Evolutionary conservation across 257 asterid genomes (phyloP).

Genomic region (Vinca minor): DNA sequence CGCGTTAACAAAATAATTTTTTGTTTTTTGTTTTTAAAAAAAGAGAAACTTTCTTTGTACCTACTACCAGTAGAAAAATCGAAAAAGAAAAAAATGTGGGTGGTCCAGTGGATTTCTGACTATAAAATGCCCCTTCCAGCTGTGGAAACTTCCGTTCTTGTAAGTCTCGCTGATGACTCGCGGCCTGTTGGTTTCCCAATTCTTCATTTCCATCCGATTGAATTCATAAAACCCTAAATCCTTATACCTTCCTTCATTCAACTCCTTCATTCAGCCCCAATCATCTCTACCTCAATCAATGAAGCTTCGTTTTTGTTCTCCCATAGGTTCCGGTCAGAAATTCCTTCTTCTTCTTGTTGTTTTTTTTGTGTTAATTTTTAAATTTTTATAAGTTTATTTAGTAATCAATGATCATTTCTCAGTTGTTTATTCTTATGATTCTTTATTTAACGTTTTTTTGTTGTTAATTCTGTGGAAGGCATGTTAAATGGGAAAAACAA

Average conservation of each 20-base stretch:
- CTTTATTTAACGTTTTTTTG: background rate
- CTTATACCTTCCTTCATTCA: background rate
- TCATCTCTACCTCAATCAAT: background rate
- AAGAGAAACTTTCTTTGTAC: too few relatives aligned
- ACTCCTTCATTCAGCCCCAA: background rate
- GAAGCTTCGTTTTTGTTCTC: constrained; percentile 14
- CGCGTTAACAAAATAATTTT: too few relatives aligned
- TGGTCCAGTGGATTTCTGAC: background rate
- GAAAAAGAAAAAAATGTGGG: too few relatives aligned
- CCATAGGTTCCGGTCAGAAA: constrained; percentile 6
- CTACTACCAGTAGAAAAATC: too few relatives aligned
- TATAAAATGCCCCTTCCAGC: constrained; percentile 13
- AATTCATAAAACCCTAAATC: background rate
- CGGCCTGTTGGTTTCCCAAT: background rate
- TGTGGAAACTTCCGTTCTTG: constrained; percentile 6
- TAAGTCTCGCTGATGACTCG: background rate
- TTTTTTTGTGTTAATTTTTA: too few relatives aligned
- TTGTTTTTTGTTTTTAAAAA: too few relatives aligned
- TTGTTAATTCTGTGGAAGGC: background rate
- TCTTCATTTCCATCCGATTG: background rate
- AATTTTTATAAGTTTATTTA: too few relatives aligned
- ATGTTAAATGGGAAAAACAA: background rate
- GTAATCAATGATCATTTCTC: too few relatives aligned
- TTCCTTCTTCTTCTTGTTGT: background rate
- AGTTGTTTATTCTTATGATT: background rate